Conservation (phyloP, 805 yeast species). For the Brettanomyces custersianus region DNA sequence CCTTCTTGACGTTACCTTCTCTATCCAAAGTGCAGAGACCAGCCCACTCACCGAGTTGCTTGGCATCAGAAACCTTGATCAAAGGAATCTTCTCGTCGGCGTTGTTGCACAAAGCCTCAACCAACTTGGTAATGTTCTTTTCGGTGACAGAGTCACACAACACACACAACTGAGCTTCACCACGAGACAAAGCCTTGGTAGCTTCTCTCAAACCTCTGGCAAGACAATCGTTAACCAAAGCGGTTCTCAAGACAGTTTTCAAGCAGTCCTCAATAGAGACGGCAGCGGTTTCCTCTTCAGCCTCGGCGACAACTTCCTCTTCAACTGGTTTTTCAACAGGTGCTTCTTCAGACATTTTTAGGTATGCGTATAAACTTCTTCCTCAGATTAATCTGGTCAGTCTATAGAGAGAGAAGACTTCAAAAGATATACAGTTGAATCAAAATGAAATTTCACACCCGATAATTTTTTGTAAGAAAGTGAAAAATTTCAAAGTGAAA, state of each 20-base stretch:
- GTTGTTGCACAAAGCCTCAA: constrained; percentile 98
- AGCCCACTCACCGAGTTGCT: constrained; percentile 99
- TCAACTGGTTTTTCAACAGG: constrained; percentile 72
- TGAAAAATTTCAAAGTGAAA: not conserved
- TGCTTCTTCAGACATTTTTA: constrained; percentile 59
- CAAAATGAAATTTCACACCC: no score
- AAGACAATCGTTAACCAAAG: constrained; percentile 98
- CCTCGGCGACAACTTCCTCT: constrained; percentile 68
- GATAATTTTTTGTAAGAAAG: no score
- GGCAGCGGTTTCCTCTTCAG: constrained; percentile 76
- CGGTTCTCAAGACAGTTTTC: constrained; percentile 95
- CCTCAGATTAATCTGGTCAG: constrained; percentile 34
- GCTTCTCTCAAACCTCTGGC: constrained; percentile 99
- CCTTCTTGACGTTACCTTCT: constrained; percentile 99
- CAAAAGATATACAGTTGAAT: no score
- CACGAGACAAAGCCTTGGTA: constrained; percentile 94
- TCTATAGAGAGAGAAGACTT: constrained; percentile 9
- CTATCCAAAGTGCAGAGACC: constrained; percentile 99
- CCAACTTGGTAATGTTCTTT: constrained; percentile 91
- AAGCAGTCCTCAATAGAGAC: constrained; percentile 97
- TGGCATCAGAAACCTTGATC: constrained; percentile 99
- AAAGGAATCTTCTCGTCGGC: constrained; percentile 94
- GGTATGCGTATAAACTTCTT: constrained; percentile 25
- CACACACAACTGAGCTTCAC: constrained; percentile 97
- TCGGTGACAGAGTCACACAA: constrained; percentile 98